Conservation (phyloP, 768 basidiomycete genomes). For the Sistotremastrum suecicum region DNA sequence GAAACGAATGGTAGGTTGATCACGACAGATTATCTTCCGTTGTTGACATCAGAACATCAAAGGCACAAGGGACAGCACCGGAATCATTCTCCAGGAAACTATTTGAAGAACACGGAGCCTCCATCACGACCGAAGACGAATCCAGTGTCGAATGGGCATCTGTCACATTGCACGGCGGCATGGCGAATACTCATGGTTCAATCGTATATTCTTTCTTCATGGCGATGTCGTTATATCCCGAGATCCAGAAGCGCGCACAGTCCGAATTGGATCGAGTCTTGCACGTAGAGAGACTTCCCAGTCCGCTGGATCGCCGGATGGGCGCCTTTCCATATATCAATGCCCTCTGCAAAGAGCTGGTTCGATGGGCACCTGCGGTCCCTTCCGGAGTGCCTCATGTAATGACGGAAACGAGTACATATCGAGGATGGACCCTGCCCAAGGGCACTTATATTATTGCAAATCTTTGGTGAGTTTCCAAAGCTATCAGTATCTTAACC, state of each 20-base stretch:
- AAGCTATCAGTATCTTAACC: neutral
- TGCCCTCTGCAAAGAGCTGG: slow-evolving; percentile 8
- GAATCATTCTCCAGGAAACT: too few relatives aligned
- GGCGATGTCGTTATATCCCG: slow-evolving; percentile 10
- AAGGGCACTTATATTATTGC: slow-evolving; percentile 6
- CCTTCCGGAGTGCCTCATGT: neutral
- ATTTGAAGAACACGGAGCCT: too few relatives aligned
- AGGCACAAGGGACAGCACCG: too few relatives aligned
- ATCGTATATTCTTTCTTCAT: slow-evolving; percentile 7
- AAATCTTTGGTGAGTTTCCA: slow-evolving; percentile 4
- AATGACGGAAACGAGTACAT: slow-evolving; percentile 6
- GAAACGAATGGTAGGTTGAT: too few relatives aligned
- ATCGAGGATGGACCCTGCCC: slow-evolving; percentile 8
- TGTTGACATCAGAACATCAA: too few relatives aligned
- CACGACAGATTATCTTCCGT: too few relatives aligned
- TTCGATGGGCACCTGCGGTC: slow-evolving; percentile 10
- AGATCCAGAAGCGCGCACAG: slow-evolving; percentile 8
- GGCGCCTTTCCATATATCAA: slow-evolving; percentile 11
- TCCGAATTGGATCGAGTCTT: slow-evolving; percentile 12
- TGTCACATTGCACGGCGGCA: too few relatives aligned
- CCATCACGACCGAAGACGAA: too few relatives aligned
- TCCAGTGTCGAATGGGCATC: too few relatives aligned
- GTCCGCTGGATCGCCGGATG: slow-evolving; percentile 3
- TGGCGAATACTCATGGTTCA: neutral
- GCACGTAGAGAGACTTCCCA: slow-evolving; percentile 9